Percentiles rank a stretch among this genome's conserved stretches.
These are phyloP conservation scores for Mortierella sp. DNA, from an alignment of 371 early-diverging fungal genomes.

Conservation along the genomic window DNA sequence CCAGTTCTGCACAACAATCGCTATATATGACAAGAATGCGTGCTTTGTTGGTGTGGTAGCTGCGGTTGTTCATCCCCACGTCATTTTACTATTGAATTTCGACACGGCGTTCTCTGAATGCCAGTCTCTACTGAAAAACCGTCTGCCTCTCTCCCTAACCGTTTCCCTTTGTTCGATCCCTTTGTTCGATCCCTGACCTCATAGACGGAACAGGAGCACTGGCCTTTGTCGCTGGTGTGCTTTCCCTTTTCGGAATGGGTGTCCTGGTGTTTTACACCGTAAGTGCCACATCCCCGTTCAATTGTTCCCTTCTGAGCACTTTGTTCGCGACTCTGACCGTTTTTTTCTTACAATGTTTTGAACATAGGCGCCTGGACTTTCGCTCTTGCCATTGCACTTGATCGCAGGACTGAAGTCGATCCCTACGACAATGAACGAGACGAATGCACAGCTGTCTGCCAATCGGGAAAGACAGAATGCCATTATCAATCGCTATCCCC, in stretches of 20 bases:
- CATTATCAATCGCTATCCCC: constrained; percentile 47
- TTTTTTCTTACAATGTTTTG: background rate
- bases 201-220: constrained; percentile 50
- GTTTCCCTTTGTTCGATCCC: background rate
- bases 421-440: constrained; percentile 35
- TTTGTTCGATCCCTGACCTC: background rate
- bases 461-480: constrained; percentile 48
- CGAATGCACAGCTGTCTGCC: constrained; percentile 36
- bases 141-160: background rate
- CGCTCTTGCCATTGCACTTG: constrained; percentile 39
- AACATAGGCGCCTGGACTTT: constrained; percentile 51
- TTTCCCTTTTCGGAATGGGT: constrained; percentile 46
- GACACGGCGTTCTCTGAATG: background rate
- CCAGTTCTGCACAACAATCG: background rate
- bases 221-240: constrained; percentile 48
- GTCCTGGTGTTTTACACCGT: constrained; percentile 55
- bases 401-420: constrained; percentile 51
- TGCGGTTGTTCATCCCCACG: constrained; percentile 24
- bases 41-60: constrained; percentile 7
- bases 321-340: background rate
- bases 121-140: background rate
- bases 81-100: constrained; percentile 14
- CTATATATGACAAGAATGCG: background rate
- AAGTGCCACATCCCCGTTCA: background rate
- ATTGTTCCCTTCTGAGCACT: background rate